Evolutionary conservation across 441 rosid species (phyloP), one percentile per base, ranked within the genome.

Genomic region (Pelargonium australe): DNA sequence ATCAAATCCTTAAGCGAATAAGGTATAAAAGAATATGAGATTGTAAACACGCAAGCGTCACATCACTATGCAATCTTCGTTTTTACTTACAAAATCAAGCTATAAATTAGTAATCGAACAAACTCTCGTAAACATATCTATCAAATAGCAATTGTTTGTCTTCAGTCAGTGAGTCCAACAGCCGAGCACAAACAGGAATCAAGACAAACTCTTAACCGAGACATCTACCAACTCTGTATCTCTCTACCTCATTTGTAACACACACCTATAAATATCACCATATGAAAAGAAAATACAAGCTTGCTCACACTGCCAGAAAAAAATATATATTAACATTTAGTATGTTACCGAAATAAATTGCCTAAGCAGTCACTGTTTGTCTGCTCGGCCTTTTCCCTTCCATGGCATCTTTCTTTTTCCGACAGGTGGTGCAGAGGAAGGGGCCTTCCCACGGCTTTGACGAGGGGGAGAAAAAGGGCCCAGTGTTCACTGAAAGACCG

Each of bases 361-460:
- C 81, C 49, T 82, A 87, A 8, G 86, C 77, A 17, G 65, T 78
- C 79, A 85, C 80, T 44, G 83, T 72, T 8, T 89, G 83, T 80
- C 75, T 78, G 80, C 77, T 79, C 10, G 96, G 70, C 84, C 86
- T 87, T 79, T 89, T 95, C 66, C 99, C 99, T 84, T 95, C 99
- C 99, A 91, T 95, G 43, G 99, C 99, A 66, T 95, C 99, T 82
- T 90, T 95, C 92, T 95, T 95, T 68, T 78, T 89, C 82, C 77
- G 83, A 79, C 97, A 91, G 76, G 23, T 78, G 11, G 86, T 75
- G 72, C 99, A 95, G 65, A 95, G 89, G 74, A 87, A 95, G 67
- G 95, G 99, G 31, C 97, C 96, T 73, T 92, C 99, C 89, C 95
- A 84, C 70, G 93, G 89, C 77, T 85, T 85, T 43, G 99, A 85